Conservation (phyloP, 257 asterid species). For the Voacanga thouarsii region DNA sequence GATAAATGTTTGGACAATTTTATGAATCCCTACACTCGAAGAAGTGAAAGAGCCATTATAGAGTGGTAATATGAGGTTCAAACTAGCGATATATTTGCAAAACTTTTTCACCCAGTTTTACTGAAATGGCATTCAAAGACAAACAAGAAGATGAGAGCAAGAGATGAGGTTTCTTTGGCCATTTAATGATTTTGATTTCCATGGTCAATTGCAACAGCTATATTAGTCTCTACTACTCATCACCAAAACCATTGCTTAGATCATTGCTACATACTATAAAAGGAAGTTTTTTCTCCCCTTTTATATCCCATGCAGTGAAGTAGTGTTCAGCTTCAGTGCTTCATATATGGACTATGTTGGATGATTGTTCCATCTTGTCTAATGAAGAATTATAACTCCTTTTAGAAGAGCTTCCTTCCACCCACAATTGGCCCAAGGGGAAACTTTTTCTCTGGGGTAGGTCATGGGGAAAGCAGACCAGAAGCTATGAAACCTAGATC, state of each 20-base stretch:
- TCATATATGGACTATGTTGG: neutral
- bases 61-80: neutral
- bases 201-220: neutral
- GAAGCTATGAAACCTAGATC: neutral
- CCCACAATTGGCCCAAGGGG: no score
- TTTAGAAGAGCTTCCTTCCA: neutral
- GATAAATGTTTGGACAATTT: neutral
- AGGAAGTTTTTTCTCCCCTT: neutral
- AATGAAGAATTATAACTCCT: neutral
- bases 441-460: no score
- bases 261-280: neutral
- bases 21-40: neutral
- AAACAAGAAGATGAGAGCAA: neutral
- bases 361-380: neutral
- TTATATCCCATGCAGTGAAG: neutral
- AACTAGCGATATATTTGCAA: neutral
- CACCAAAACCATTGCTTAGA: neutral
- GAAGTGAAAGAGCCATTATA: neutral
- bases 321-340: neutral
- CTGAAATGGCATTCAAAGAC: neutral
- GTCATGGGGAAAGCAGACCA: no score
- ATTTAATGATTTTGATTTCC: neutral
- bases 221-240: neutral
- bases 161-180: neutral
- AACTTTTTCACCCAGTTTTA: neutral